These are phyloP conservation scores for Fistulinella prunicolor DNA, from an alignment of 768 basidiomycete species.

Conservation along the genomic window DNA sequence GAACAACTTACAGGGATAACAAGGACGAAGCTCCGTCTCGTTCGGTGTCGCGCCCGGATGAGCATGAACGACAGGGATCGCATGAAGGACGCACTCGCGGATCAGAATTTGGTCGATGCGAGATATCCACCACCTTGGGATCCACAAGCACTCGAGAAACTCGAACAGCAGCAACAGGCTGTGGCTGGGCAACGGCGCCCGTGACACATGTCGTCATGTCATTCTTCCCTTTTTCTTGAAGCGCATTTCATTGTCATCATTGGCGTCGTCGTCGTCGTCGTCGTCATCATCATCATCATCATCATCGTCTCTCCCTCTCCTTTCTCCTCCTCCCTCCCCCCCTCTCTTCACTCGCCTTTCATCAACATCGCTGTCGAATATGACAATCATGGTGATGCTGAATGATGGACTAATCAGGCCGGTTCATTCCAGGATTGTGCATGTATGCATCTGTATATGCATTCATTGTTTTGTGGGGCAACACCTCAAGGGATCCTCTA, in stretches of 20 bases:
- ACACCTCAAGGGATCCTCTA: not conserved
- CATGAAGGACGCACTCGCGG: slow-evolving; percentile 70
- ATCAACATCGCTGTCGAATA: not conserved
- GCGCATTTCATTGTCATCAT: not conserved
- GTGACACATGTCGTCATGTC: too few relatives aligned
- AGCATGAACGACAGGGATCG: slow-evolving; percentile 71
- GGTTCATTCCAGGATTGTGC: too few relatives aligned
- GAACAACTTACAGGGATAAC: too few relatives aligned
- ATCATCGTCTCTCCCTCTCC: too few relatives aligned
- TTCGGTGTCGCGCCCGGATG: slow-evolving; percentile 75
- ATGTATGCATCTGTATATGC: not conserved
- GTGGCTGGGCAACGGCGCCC: slow-evolving; percentile 2
- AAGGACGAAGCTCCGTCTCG: slow-evolving; percentile 77
- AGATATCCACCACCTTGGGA: slow-evolving; percentile 74
- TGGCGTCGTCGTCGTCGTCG: too few relatives aligned
- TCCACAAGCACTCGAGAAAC: slow-evolving; percentile 37
- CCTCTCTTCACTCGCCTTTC: too few relatives aligned
- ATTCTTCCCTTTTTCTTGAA: not conserved
- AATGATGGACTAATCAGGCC: too few relatives aligned
- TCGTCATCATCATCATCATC: too few relatives aligned
- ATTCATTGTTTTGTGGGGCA: not conserved
- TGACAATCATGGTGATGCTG: not conserved
- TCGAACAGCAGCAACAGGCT: slow-evolving; percentile 28
- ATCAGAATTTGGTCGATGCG: slow-evolving; percentile 75
- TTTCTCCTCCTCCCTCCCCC: too few relatives aligned